Percentiles rank a stretch among this genome's conserved stretches.
phyloP scores from a whole-genome alignment of 805 yeast genomes.

The Suhomyces sp. region DNA sequence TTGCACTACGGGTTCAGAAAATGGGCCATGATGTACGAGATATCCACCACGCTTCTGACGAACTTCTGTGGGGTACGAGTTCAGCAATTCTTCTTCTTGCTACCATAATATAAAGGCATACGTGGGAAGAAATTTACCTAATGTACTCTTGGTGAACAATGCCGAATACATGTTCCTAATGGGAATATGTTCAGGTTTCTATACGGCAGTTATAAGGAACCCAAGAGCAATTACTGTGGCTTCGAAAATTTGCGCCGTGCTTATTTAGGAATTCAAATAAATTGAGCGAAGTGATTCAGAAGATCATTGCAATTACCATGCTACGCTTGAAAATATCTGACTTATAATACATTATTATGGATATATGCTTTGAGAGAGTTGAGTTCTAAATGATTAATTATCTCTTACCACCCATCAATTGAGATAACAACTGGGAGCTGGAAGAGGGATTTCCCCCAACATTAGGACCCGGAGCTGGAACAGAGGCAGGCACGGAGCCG shows the following conservation, averaged over 20 bases:
- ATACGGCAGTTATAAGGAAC: constrained; percentile 15
- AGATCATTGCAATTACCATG: not conserved
- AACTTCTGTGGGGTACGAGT: constrained; percentile 9
- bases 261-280: not conserved
- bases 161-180: constrained; percentile 10
- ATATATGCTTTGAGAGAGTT: not conserved
- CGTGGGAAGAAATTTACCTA: not conserved
- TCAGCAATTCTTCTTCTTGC: not conserved
- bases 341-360: not conserved
- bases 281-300: not conserved
- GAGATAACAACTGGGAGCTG: constrained; percentile 78
- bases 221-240: constrained; percentile 10
- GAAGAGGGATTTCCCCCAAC: constrained; percentile 39
- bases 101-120: constrained; percentile 2
- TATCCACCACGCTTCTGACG: constrained; percentile 12
- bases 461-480: constrained; percentile 3
- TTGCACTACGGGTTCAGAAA: constrained; percentile 17
- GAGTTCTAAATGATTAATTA: constrained; percentile 13
- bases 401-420: constrained; percentile 77
- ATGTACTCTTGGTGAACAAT: constrained; percentile 1
- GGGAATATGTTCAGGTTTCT: constrained; percentile 14
- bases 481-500: constrained; percentile 1
- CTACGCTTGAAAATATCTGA: not conserved
- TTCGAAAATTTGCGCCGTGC: constrained; percentile 1
- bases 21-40: constrained; percentile 4